Conservation (phyloP, 148 eudicot species). For the Selenicereus undatus region DNA sequence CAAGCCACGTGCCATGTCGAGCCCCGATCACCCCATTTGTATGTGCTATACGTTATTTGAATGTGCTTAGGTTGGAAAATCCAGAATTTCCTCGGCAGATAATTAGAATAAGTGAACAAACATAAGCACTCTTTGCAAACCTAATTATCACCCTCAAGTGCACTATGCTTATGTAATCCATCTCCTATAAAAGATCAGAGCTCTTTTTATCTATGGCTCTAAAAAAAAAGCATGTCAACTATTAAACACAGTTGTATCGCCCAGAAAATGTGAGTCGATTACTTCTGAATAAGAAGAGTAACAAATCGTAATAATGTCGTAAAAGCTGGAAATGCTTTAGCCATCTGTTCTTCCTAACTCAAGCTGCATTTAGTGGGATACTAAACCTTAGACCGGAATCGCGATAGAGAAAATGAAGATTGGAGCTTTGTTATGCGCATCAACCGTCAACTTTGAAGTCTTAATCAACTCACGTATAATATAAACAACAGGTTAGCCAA, state of each 20-base stretch:
- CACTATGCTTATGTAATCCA: background rate
- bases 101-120: background rate
- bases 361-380: background rate
- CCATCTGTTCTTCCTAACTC: background rate
- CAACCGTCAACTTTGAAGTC: background rate
- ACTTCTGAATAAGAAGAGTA: background rate
- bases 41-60: no score
- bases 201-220: background rate
- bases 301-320: background rate
- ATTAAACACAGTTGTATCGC: background rate
- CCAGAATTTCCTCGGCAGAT: background rate
- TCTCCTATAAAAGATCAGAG: background rate
- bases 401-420: background rate
- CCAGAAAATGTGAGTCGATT: background rate
- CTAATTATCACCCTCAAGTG: background rate
- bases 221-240: background rate
- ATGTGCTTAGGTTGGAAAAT: background rate
- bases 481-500: background rate
- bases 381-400: background rate
- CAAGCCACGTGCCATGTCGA: no score
- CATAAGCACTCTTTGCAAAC: background rate
- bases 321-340: background rate
- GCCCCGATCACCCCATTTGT: background rate
- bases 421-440: background rate
- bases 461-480: background rate